Conservation (phyloP, 2,329 filamentous ascomycete genomes). For the Beauveria brongniartii region DNA sequence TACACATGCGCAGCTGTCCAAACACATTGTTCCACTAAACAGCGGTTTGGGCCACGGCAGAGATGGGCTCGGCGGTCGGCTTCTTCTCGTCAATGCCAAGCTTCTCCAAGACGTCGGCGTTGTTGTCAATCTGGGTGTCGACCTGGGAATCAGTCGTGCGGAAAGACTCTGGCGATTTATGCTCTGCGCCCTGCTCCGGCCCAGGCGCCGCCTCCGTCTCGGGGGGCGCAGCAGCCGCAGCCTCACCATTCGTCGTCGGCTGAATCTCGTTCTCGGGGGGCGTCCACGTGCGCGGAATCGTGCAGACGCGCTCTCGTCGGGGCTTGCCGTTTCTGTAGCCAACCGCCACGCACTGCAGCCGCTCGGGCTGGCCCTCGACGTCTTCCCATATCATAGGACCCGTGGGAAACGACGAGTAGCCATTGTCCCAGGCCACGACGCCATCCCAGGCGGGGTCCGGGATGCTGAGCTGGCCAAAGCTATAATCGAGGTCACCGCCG, state of each 20-base stretch:
- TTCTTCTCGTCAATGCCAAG: slow-evolving; percentile 23
- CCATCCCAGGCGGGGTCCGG: slow-evolving; percentile 56
- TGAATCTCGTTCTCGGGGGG: slow-evolving; percentile 15
- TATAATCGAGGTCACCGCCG: slow-evolving; percentile 77
- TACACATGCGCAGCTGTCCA: not conserved
- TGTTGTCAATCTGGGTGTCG: slow-evolving; percentile 14
- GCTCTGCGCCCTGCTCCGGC: not conserved
- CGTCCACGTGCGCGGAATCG: slow-evolving; percentile 37
- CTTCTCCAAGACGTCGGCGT: slow-evolving; percentile 23
- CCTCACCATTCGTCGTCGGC: slow-evolving; percentile 5
- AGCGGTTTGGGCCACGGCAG: not conserved
- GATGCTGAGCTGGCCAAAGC: slow-evolving; percentile 66
- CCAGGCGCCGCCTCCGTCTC: not conserved
- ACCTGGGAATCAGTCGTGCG: slow-evolving; percentile 19
- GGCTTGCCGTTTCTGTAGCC: slow-evolving; percentile 39
- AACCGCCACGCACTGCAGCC: slow-evolving; percentile 44
- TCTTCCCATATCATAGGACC: slow-evolving; percentile 52
- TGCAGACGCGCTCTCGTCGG: slow-evolving; percentile 41
- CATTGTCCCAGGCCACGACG: slow-evolving; percentile 44
- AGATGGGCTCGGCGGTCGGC: not conserved
- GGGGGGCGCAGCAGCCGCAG: not conserved
- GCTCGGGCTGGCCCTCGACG: slow-evolving; percentile 32
- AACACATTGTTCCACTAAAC: not conserved
- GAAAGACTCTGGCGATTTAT: slow-evolving; percentile 19
- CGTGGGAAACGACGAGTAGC: slow-evolving; percentile 42